These are phyloP conservation scores for Eudorina sp. DNA, from an alignment of 139 green algal genomes.

Conservation along the genomic window DNA sequence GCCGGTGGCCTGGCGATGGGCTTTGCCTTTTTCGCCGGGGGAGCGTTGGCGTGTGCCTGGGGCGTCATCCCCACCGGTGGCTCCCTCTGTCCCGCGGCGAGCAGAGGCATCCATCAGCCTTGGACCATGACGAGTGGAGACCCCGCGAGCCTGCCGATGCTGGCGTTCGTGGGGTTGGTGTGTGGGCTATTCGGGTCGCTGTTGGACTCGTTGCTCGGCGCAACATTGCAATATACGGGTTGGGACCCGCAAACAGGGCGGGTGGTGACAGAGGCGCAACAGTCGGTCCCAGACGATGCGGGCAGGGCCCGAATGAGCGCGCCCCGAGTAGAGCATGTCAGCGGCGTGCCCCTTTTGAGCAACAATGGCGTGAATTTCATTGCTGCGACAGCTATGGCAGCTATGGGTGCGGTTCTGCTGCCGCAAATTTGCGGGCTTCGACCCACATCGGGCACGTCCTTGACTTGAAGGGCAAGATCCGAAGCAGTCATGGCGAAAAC, in stretches of 20 bases:
- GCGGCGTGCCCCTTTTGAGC: not conserved
- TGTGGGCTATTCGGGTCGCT: conserved; percentile 90
- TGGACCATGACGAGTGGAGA: not conserved
- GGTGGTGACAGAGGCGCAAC: conserved; percentile 51
- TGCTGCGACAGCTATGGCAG: not conserved
- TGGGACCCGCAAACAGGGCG: conserved; percentile 62
- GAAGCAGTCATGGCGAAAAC: no score
- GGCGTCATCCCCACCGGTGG: not conserved
- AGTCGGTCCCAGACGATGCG: no score
- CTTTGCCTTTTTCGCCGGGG: conserved; percentile 64
- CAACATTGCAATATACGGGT: conserved; percentile 92
- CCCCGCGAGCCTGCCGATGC: conserved; percentile 11
- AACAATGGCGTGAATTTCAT: conserved; percentile 29
- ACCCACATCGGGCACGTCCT: no score
- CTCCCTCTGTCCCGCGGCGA: not conserved
- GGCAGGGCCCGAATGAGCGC: not conserved
- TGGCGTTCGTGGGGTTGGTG: conserved; percentile 71
- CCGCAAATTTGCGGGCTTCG: no score
- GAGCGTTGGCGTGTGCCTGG: not conserved
- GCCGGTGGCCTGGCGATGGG: conserved; percentile 86
- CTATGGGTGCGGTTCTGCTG: conserved; percentile 23
- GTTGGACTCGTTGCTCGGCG: conserved; percentile 94
- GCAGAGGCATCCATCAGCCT: not conserved
- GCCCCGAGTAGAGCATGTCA: conserved; percentile 7
- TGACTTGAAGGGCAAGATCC: no score